Percentiles rank a stretch among this genome's conserved stretches.
phyloP scores from a whole-genome alignment of 257 asterid genomes.

The Handroanthus guayacan region DNA sequence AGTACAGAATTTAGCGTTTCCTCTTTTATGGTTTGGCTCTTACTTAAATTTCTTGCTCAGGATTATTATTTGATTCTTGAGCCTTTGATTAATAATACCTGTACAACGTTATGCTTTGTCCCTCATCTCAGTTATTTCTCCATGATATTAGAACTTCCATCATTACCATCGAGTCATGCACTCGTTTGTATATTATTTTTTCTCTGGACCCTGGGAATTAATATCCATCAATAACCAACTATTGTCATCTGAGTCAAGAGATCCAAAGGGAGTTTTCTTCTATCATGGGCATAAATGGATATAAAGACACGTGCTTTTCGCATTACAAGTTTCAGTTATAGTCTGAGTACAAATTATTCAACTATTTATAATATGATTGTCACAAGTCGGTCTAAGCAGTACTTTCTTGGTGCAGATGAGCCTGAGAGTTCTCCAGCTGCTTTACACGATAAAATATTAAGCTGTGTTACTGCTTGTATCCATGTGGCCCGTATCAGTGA shows the following conservation, averaged over 20 bases:
- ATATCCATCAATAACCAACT: slow-evolving; percentile 9
- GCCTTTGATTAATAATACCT: slow-evolving; percentile 12
- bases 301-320: not conserved
- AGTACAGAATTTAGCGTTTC: not conserved
- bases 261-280: slow-evolving; percentile 5
- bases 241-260: slow-evolving; percentile 5
- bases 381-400: slow-evolving; percentile 31
- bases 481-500: slow-evolving; percentile 73
- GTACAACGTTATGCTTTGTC: not conserved
- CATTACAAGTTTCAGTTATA: slow-evolving; percentile 15
- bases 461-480: slow-evolving; percentile 73
- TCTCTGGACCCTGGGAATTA: not conserved
- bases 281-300: not conserved
- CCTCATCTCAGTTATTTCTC: not conserved
- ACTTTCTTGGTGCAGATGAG: slow-evolving; percentile 56
- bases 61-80: slow-evolving; percentile 8
- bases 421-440: slow-evolving; percentile 64
- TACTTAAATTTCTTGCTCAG: not conserved
- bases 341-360: not conserved
- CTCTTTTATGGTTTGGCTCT: slow-evolving; percentile 19
- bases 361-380: slow-evolving; percentile 3
- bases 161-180: not conserved
- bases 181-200: not conserved
- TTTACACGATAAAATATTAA: slow-evolving; percentile 66
- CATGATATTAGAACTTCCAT: slow-evolving; percentile 2